Conservation (phyloP, 805 yeast species). For the Cyberlindnera euphorbiae region DNA sequence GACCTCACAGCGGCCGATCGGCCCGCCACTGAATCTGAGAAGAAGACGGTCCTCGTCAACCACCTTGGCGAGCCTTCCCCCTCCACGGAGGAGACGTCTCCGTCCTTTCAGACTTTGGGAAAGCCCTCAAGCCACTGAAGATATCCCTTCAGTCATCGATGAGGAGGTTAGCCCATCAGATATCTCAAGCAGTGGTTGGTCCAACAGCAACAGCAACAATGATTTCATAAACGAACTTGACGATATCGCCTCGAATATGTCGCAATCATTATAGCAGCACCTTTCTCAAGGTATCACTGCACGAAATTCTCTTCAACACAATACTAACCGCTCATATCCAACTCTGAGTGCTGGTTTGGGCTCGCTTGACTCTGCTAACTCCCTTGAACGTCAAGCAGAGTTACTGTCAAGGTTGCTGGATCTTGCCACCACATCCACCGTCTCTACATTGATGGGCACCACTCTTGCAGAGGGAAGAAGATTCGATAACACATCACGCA, state of each 20-base stretch:
- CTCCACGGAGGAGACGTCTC: slow-evolving; percentile 22
- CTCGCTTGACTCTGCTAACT: too few relatives aligned
- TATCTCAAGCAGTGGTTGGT: too few relatives aligned
- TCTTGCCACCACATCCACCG: slow-evolving; percentile 42
- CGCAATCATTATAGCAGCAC: slow-evolving; percentile 4
- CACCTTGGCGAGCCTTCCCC: slow-evolving; percentile 13
- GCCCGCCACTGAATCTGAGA: too few relatives aligned
- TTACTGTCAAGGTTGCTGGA: slow-evolving; percentile 40
- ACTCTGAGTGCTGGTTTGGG: too few relatives aligned
- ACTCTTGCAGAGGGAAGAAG: slow-evolving; percentile 25
- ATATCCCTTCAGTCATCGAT: too few relatives aligned
- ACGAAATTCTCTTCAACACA: too few relatives aligned
- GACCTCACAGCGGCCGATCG: too few relatives aligned
- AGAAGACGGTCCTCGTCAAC: slow-evolving; percentile 23
- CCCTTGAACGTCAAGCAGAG: slow-evolving; percentile 32
- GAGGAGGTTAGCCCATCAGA: too few relatives aligned
- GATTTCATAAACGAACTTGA: slow-evolving; percentile 22
- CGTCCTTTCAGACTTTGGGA: slow-evolving; percentile 18
- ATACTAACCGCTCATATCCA: too few relatives aligned
- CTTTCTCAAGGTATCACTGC: neutral
- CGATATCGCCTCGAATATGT: slow-evolving; percentile 18
- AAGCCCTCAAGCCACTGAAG: neutral
- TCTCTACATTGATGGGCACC: slow-evolving; percentile 33
- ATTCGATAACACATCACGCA: slow-evolving; percentile 25
- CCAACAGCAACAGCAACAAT: neutral